Evolutionary conservation across 2,329 filamentous ascomycete genomes (phyloP), one percentile per base, ranked within the genome.

Genomic region (Hymenoscyphus fraxineus): DNA sequence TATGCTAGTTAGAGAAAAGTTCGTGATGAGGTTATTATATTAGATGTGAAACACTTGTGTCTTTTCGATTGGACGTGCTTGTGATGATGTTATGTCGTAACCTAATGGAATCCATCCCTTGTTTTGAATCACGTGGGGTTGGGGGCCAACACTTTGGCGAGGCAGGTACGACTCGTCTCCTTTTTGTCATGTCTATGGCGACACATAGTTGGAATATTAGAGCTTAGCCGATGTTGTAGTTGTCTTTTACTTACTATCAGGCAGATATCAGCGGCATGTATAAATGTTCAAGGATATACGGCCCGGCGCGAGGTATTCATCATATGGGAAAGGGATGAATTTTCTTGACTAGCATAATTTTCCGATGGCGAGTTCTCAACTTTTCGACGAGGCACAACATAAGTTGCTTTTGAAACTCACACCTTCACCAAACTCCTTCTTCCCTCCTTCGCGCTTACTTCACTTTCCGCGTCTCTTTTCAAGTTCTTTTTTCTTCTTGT

Each of bases 1-100:
- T n/a, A 22, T 58, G 10, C 55, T 58, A 58, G 55, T 58, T 13
- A 58, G 55, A 31, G 35, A 35, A 39, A 58, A 58, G 31, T 58
- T 35, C n/a, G 55, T 16, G 31, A 35, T 58, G 35, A 39, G 10
- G 31, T 58, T 35, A 58, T 35, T 58, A 58, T 22, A 38, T 38
- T 35, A 35, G 10, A 54, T 54, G 4, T 54, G 47, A 54, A 54
- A 27, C 12, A 7, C 22, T 54, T 54, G 47, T 54, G 47, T 54
- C 19, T 6, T 27, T 12, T 54, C 19, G 22, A 6, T 5, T 19
- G 7, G n/a, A 19, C n/a, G 16, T 44, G 41, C 41, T n/a, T 44
- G 41, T 44, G 41, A 44, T 51, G 44, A 4, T 27, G 5, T n/a
- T 19, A 2, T 44, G 41, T 44, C 1, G n/a, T 44, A 13, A n/a